Base-by-base conservation (phyloP, 2,329 filamentous ascomycete species). In the Ceratocystis smalleyi region DNA sequence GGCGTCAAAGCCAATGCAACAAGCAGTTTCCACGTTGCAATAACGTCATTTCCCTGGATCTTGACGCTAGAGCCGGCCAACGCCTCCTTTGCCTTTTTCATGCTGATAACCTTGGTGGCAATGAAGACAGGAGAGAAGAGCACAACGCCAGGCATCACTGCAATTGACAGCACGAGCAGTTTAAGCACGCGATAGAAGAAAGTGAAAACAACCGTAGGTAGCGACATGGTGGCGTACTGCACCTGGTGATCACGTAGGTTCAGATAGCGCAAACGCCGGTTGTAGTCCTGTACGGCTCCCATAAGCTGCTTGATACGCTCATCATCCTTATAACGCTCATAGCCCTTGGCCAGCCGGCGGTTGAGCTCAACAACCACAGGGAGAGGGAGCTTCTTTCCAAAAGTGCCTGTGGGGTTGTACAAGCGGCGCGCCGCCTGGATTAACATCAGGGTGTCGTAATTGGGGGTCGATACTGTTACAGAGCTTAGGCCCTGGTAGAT, bases 371-470 rank as follows among this genome's bases (percentile, higher is more conserved):
- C 89, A 8, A 97, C 89, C 71, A 92, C 88, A 0, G 92, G 90
- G 24, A 97, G 80, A 5, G 92, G 92, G 45, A 97, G 80, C 74
- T 95, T 96, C 77, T 92, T 96, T 70, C 91, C 90, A 61, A 90
- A 94, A 4, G 61, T 66, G 27, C 65, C 61, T 10, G 62, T 43
- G 10, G 91, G 89, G 71, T 95, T 96, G 76, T 99, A 99, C 32
- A 99, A 79, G 61, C 94, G 84, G 67, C 94, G 84, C 5, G 91
- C 92, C 45, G 92, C 91, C 81, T 97, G 94, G 66, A 97, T 95
- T 69, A 95, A 81, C 91, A 96, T 96, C 24, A 97, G 79, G 2
- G 92, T 97, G 70, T 97, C 92, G 74, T 96, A 96, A 74, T 97
- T 90, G 2, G 92, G 91, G 45, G 89, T 86, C 15, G 89, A 92